These are phyloP conservation scores for Heterobasidion irregulare DNA, from an alignment of 1,284 basidiomycete genomes.

Conservation along the genomic window DNA sequence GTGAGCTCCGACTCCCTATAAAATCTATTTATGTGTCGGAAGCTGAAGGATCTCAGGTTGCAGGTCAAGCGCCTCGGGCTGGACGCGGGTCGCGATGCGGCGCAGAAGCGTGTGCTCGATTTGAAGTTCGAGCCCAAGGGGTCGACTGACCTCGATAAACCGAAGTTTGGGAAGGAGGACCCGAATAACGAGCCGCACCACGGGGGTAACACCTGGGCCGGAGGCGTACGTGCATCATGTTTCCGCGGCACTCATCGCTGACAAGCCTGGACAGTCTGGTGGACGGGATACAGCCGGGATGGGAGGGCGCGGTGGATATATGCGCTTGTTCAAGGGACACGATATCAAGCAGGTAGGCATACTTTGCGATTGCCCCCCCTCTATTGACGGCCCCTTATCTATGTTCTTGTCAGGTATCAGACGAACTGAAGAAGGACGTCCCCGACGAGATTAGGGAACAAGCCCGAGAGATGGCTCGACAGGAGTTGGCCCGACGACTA, in stretches of 20 bases:
- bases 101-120: slow-evolving; percentile 42
- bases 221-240: slow-evolving; percentile 36
- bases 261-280: slow-evolving; percentile 34
- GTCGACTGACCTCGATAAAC: slow-evolving; percentile 34
- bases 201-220: slow-evolving; percentile 55
- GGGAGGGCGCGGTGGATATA: slow-evolving; percentile 57
- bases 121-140: slow-evolving; percentile 46
- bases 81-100: slow-evolving; percentile 42
- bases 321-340: slow-evolving; percentile 55
- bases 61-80: slow-evolving; percentile 43
- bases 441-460: slow-evolving; percentile 52
- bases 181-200: slow-evolving; percentile 41
- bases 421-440: slow-evolving; percentile 46
- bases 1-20: slow-evolving; percentile 21
- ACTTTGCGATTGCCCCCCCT: neutral
- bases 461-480: slow-evolving; percentile 55
- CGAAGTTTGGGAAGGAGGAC: slow-evolving; percentile 56
- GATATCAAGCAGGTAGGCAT: slow-evolving; percentile 47
- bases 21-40: neutral
- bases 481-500: slow-evolving; percentile 48
- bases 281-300: slow-evolving; percentile 61
- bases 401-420: slow-evolving; percentile 31
- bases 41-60: slow-evolving; percentile 26
- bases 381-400: neutral
- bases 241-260: neutral